Evolutionary conservation across 495 filamentous ascomycete species (phyloP).

Genomic region (Hamigera avellanea): DNA sequence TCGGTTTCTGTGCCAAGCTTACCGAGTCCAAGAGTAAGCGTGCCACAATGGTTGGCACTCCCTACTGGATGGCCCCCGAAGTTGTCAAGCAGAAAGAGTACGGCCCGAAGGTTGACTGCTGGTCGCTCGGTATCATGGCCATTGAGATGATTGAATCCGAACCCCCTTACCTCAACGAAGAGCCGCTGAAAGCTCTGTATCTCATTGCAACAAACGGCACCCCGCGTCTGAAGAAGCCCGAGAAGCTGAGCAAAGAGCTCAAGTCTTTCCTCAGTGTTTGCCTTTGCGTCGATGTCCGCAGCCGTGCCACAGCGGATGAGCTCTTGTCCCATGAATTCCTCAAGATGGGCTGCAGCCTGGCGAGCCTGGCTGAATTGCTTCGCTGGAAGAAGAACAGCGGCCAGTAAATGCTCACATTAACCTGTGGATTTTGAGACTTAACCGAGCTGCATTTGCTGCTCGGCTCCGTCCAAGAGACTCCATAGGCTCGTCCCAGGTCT

Average conservation of each 20-base stretch:
- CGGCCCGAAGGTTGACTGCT: slow-evolving; percentile 95
- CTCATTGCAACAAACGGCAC: slow-evolving; percentile 97
- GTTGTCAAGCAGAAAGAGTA: slow-evolving; percentile 99
- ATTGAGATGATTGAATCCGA: slow-evolving; percentile 99
- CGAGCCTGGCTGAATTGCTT: slow-evolving; percentile 74
- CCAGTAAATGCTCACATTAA: no score
- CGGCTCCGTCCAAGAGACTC: no score
- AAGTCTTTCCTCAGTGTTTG: slow-evolving; percentile 94
- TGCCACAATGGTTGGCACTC: slow-evolving; percentile 97
- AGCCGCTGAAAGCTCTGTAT: slow-evolving; percentile 90
- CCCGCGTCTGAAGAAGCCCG: slow-evolving; percentile 90
- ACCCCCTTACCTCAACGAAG: slow-evolving; percentile 94
- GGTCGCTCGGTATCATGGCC: slow-evolving; percentile 98
- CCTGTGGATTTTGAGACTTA: background rate
- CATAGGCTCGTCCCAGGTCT: no score
- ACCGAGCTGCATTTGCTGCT: background rate
- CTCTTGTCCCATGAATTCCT: slow-evolving; percentile 76
- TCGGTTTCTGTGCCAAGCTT: slow-evolving; percentile 97
- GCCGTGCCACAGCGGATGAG: slow-evolving; percentile 81
- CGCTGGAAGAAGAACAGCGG: slow-evolving; percentile 45
- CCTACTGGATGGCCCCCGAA: slow-evolving; percentile 99
- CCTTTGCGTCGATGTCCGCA: slow-evolving; percentile 91
- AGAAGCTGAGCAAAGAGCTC: slow-evolving; percentile 91
- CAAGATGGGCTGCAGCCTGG: slow-evolving; percentile 52
- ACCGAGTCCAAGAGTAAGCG: slow-evolving; percentile 95